Evolutionary conservation across 306 rosid genomes (phyloP).

Genomic region (Cucurbita maxima): DNA sequence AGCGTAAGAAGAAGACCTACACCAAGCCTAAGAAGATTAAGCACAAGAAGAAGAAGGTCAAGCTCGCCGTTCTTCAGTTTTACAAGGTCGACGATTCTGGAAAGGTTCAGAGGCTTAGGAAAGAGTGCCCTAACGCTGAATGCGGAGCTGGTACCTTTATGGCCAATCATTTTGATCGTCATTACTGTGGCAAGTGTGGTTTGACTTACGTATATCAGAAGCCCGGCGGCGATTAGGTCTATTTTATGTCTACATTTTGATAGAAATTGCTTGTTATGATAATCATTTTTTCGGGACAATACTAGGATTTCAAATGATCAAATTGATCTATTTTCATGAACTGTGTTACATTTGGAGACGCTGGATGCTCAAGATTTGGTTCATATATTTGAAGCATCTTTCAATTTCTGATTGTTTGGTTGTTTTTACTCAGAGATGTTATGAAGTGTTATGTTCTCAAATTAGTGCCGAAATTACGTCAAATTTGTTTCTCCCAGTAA

Average conservation of each 20-base stretch:
- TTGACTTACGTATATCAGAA: constrained; percentile 7
- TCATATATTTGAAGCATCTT: neutral
- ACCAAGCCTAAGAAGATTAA: constrained; percentile 9
- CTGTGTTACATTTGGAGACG: neutral
- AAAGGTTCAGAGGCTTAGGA: constrained; percentile 9
- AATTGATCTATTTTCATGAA: neutral
- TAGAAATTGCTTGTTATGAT: neutral
- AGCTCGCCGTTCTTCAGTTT: constrained; percentile 4
- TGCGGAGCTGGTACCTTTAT: constrained; percentile 5
- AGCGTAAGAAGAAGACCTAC: constrained; percentile 13
- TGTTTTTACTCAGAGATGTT: neutral
- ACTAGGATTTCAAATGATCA: neutral
- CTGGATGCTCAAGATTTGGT: neutral
- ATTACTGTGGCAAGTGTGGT: constrained; percentile 5
- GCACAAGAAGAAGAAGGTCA: constrained; percentile 14
- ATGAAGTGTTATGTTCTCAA: neutral
- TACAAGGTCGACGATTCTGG: constrained; percentile 6
- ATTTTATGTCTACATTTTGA: neutral
- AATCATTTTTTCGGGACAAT: neutral
- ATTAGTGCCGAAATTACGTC: neutral
- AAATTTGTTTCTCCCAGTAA: neutral
- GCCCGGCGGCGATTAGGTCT: constrained; percentile 2
- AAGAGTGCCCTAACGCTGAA: constrained; percentile 1
- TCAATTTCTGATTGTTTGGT: neutral
- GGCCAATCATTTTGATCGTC: constrained; percentile 10